Percentiles rank a stretch among this genome's conserved stretches.
Evolutionary conservation across 192 early-diverging fungal genomes (phyloP).

Genomic region (Phycomyces blakesleeanus): DNA sequence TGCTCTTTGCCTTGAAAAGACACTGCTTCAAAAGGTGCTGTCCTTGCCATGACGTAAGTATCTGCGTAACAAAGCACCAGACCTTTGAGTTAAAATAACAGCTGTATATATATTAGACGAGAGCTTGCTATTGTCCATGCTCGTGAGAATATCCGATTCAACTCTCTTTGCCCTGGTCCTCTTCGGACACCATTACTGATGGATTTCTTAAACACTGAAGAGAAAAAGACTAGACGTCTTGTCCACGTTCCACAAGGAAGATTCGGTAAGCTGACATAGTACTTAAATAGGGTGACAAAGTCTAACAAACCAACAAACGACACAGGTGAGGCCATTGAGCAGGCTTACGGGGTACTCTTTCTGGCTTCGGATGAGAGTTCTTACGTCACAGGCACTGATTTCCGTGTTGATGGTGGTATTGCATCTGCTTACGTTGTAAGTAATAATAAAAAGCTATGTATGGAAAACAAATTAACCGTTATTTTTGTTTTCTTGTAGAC

Average conservation of each 20-base stretch:
- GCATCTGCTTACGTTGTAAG: constrained; percentile 68
- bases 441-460: not conserved
- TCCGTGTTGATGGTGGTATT: constrained; percentile 78
- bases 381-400: constrained; percentile 80
- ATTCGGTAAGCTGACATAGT: constrained; percentile 59
- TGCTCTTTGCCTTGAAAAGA: too few relatives aligned
- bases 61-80: not conserved
- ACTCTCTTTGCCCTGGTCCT: constrained; percentile 79
- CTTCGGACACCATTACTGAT: constrained; percentile 74
- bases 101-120: constrained; percentile 35
- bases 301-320: too few relatives aligned
- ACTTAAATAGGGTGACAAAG: too few relatives aligned
- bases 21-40: constrained; percentile 85
- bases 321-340: constrained; percentile 78
- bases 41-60: constrained; percentile 71
- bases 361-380: constrained; percentile 75
- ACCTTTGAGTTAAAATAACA: not conserved
- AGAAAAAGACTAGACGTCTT: constrained; percentile 77
- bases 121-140: constrained; percentile 82
- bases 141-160: constrained; percentile 82
- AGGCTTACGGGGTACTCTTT: constrained; percentile 78
- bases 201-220: constrained; percentile 80
- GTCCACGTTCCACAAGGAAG: constrained; percentile 81
- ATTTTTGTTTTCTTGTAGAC: constrained; percentile 28
- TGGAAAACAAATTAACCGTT: not conserved